Percentiles rank a stretch among this genome's conserved stretches.
phyloP scores from a whole-genome alignment of 176 grass and related monocot species.

The Rhynchospora breviuscula region DNA sequence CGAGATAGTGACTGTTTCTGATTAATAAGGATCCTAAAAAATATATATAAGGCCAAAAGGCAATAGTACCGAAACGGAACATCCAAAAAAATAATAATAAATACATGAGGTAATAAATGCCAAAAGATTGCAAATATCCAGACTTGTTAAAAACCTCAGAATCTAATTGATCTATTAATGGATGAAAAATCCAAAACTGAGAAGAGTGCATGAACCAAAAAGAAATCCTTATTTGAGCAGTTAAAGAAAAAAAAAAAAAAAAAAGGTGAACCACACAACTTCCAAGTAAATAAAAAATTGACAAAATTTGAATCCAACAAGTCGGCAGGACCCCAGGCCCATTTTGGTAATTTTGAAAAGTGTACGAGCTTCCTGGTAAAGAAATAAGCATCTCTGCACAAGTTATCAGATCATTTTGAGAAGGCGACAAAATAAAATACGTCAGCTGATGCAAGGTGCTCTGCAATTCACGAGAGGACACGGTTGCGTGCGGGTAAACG shows the following conservation, averaged over 20 bases:
- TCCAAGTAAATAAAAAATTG: background rate
- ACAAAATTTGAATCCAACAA: background rate
- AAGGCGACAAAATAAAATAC: constrained; percentile 1
- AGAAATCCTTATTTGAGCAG: background rate
- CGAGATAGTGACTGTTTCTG: no score
- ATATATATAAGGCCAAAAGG: background rate
- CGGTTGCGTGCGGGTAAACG: constrained; percentile 2
- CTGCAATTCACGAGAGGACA: background rate
- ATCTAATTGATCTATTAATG: no score
- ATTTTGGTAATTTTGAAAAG: background rate
- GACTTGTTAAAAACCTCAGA: no score
- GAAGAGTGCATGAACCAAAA: background rate
- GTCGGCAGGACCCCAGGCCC: background rate
- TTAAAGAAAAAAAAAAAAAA: background rate
- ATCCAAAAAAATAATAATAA: no score
- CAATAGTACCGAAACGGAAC: no score
- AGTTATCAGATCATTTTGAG: background rate
- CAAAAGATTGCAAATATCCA: no score
- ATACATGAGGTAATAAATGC: no score
- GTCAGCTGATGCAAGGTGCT: background rate
- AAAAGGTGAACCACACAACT: background rate
- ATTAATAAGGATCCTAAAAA: no score
- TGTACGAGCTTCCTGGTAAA: background rate
- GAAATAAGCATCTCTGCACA: background rate
- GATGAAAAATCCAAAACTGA: background rate